These are phyloP conservation scores for Favolaschia claudopus DNA, from an alignment of 768 basidiomycete genomes.

Conservation along the genomic window DNA sequence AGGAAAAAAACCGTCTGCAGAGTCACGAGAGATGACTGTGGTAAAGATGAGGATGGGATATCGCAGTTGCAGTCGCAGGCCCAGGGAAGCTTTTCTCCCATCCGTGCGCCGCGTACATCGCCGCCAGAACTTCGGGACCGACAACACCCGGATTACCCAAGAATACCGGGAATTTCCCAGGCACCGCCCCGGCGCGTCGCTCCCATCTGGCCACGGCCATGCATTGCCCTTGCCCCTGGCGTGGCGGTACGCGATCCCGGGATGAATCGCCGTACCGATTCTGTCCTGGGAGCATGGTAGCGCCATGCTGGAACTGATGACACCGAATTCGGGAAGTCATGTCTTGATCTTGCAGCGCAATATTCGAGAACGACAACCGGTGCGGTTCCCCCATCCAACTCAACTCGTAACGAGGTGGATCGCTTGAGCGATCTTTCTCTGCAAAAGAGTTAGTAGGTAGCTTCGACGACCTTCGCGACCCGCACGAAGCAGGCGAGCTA, in stretches of 20 bases:
- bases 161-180: not conserved
- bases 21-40: constrained; percentile 17
- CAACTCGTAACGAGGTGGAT: not conserved
- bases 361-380: constrained; percentile 22
- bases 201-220: too few relatives aligned
- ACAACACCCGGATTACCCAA: not conserved
- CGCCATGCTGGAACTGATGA: constrained; percentile 3
- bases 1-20: constrained; percentile 17
- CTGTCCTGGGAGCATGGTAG: not conserved
- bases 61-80: too few relatives aligned
- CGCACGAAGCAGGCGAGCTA: constrained; percentile 28
- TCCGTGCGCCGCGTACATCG: too few relatives aligned
- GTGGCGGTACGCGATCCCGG: too few relatives aligned
- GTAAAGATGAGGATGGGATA: too few relatives aligned
- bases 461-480: constrained; percentile 51
- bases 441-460: constrained; percentile 45
- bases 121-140: not conserved
- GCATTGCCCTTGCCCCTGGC: too few relatives aligned
- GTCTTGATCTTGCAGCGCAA: constrained; percentile 20
- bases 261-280: too few relatives aligned
- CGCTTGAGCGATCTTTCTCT: constrained; percentile 12
- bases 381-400: constrained; percentile 16
- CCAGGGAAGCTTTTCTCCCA: too few relatives aligned
- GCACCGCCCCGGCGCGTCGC: not conserved
- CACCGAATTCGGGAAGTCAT: constrained; percentile 18